phyloP scores from a whole-genome alignment of 169 alveolate genomes.

The Cryptosporidium canis region DNA sequence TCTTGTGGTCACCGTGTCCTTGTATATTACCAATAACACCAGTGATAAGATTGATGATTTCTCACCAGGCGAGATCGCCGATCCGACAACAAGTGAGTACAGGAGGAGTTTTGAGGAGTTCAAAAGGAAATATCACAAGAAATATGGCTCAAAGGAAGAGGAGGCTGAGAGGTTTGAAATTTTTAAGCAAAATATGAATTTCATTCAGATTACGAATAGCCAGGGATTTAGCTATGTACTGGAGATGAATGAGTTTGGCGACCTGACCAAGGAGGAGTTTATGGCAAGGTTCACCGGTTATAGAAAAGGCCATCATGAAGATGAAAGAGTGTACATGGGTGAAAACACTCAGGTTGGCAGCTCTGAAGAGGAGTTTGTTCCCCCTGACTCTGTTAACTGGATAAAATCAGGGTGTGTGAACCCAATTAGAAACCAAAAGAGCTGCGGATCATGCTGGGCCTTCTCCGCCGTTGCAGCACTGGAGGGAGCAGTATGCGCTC shows the following conservation, averaged over 20 bases:
- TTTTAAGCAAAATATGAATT: conserved; percentile 66
- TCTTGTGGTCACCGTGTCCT: not conserved
- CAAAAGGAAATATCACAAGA: conserved; percentile 53
- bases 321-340: conserved; percentile 7
- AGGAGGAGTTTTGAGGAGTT: conserved; percentile 53
- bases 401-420: conserved; percentile 76
- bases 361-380: not conserved
- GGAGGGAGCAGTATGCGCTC: conserved; percentile 84
- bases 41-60: conserved; percentile 27
- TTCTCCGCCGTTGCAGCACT: conserved; percentile 88
- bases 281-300: conserved; percentile 64
- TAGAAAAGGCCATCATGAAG: not conserved
- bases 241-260: conserved; percentile 77
- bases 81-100: conserved; percentile 4
- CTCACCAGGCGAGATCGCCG: not conserved
- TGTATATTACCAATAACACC: conserved; percentile 3
- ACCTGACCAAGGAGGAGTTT: conserved; percentile 75
- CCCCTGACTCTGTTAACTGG: conserved; percentile 77
- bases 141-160: conserved; percentile 65
- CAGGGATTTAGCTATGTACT: conserved; percentile 73
- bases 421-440: conserved; percentile 73
- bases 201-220: conserved; percentile 63
- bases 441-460: conserved; percentile 93
- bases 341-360: not conserved
- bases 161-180: conserved; percentile 64